phyloP scores from a whole-genome alignment of 257 asterid species.

The Anisodus acutangulus region DNA sequence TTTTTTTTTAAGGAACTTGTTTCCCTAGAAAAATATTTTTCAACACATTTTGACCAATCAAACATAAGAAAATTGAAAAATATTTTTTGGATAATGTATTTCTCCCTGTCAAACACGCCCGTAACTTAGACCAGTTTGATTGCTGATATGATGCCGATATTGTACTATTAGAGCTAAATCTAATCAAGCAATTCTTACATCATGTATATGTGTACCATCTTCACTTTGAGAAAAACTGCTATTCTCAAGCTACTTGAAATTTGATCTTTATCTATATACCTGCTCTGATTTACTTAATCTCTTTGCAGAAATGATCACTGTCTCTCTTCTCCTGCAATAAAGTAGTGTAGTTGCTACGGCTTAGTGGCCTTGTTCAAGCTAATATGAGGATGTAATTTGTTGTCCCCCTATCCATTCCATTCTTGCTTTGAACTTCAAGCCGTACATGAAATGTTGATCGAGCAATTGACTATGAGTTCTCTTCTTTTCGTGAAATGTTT shows the following conservation, averaged over 20 bases:
- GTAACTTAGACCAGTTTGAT: background rate
- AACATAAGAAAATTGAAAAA: background rate
- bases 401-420: slow-evolving; percentile 16
- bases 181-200: background rate
- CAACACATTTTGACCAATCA: background rate
- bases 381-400: slow-evolving; percentile 30
- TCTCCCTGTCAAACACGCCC: background rate
- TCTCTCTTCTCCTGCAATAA: slow-evolving; percentile 34
- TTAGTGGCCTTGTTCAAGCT: slow-evolving; percentile 20
- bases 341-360: slow-evolving; percentile 28
- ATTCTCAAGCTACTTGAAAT: background rate
- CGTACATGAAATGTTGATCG: slow-evolving; percentile 29
- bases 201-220: background rate
- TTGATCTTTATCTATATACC: background rate
- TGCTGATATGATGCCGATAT: background rate
- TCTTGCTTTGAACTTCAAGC: slow-evolving; percentile 32
- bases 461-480: background rate
- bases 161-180: background rate
- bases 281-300: slow-evolving; percentile 25
- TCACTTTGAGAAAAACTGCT: background rate
- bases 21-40: background rate
- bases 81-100: no score
- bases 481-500: no score
- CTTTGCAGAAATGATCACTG: slow-evolving; percentile 50
- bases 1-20: background rate